phyloP scores from a whole-genome alignment of 352 stramenopile genomes.

The Pythium grandisporangium region DNA sequence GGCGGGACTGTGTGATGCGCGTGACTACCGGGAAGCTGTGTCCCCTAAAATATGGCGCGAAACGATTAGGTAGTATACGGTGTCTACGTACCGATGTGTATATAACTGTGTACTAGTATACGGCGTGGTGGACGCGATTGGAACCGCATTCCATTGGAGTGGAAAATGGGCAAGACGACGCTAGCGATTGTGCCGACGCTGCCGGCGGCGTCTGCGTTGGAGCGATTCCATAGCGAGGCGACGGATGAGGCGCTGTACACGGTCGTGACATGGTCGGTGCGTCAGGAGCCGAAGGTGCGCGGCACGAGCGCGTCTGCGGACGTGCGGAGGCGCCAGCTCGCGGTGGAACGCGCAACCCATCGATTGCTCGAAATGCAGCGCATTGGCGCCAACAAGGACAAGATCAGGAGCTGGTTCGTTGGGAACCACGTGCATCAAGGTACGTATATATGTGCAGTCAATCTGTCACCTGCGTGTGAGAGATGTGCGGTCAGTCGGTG shows the following conservation, averaged over 20 bases:
- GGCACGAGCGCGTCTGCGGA: background rate
- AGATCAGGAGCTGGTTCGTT: conserved; percentile 64
- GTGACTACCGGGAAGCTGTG: conserved; percentile 6
- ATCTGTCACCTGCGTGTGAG: no score
- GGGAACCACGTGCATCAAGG: conserved; percentile 60
- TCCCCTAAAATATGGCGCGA: conserved; percentile 14
- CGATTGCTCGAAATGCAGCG: conserved; percentile 60
- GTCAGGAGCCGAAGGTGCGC: no score
- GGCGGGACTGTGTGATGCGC: background rate
- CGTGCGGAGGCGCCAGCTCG: conserved; percentile 44
- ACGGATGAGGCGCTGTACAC: conserved; percentile 34
- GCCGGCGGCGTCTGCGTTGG: conserved; percentile 22
- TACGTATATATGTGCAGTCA: no score
- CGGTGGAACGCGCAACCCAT: conserved; percentile 19
- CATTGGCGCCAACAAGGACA: conserved; percentile 26
- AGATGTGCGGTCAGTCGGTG: background rate
- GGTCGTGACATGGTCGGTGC: conserved; percentile 38
- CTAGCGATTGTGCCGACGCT: conserved; percentile 41
- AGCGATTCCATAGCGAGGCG: conserved; percentile 63
- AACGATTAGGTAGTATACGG: no score
- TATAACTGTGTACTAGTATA: no score
- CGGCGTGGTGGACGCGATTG: no score
- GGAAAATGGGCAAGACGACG: conserved; percentile 32
- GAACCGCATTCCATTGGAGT: background rate
- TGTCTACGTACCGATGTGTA: no score